A percentile compares a stretch with the other conserved stretches of the same genome.
These are phyloP conservation scores for Helianthus annuus DNA, from an alignment of 129 eudicot genomes.

Conservation along the genomic window DNA sequence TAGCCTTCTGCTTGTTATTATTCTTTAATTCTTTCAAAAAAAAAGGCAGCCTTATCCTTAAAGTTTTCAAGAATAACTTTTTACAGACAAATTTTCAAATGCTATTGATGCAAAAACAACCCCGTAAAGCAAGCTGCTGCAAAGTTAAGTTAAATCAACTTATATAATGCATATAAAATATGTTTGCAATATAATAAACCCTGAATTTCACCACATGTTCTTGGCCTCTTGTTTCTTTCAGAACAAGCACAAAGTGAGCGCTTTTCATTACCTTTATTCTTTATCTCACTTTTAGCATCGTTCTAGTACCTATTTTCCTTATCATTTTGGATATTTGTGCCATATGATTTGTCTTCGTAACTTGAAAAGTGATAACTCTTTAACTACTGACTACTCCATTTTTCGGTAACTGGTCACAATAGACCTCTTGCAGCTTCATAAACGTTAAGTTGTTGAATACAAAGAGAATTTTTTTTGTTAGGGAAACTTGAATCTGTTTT, in stretches of 20 bases:
- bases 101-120: background rate
- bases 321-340: background rate
- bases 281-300: constrained; percentile 4
- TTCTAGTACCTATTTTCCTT: background rate
- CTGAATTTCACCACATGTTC: constrained; percentile 17
- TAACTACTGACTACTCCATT: constrained; percentile 16
- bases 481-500: background rate
- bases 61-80: constrained; percentile 18
- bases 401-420: constrained; percentile 5
- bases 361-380: constrained; percentile 1
- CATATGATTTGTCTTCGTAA: constrained; percentile 2
- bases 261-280: constrained; percentile 7
- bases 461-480: background rate
- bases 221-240: constrained; percentile 6
- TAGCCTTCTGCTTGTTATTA: background rate
- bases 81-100: constrained; percentile 9
- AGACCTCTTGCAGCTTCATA: background rate
- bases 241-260: background rate
- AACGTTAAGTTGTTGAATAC: background rate
- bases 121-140: constrained; percentile 4
- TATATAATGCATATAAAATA: background rate
- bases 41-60: constrained; percentile 17
- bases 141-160: constrained; percentile 1
- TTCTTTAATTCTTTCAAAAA: constrained; percentile 4
- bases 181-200: constrained; percentile 6